Conservation (phyloP, 176 grass and related monocot species). For the Bromus sterilis region DNA sequence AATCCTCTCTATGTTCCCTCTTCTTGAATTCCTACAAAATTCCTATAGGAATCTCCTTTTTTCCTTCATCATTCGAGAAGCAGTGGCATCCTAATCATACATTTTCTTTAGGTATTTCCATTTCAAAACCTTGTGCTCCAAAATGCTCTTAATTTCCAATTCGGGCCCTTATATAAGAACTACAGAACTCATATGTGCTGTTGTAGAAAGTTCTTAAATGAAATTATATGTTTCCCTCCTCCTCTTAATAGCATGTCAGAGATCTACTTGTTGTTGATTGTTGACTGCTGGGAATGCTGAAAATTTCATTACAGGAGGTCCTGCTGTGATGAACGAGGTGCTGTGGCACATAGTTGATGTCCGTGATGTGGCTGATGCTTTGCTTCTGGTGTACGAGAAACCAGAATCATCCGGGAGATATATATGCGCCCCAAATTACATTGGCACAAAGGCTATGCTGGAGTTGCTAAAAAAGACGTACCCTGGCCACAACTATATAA, state of each 20-base stretch:
- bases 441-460: conserved; percentile 1
- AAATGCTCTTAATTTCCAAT: not conserved
- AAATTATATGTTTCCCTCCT: no score
- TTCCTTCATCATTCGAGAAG: not conserved
- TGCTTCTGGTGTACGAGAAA: conserved; percentile 23
- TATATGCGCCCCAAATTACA: conserved; percentile 7
- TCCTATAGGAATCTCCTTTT: not conserved
- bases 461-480: conserved; percentile 11
- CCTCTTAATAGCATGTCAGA: no score
- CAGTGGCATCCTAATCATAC: not conserved
- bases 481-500: not conserved
- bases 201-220: conserved; percentile 16
- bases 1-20: not conserved
- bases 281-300: not conserved
- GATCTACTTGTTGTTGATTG: no score
- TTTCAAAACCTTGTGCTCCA: not conserved
- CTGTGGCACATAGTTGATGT: conserved; percentile 11
- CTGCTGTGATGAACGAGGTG: not conserved
- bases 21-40: not conserved
- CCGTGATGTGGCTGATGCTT: conserved; percentile 16
- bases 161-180: not conserved
- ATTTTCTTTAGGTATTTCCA: not conserved
- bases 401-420: conserved; percentile 5
- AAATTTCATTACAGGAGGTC: conserved; percentile 4
- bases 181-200: not conserved